phyloP scores from a whole-genome alignment of 345 rosid genomes.

The Aquilaria sinensis region DNA sequence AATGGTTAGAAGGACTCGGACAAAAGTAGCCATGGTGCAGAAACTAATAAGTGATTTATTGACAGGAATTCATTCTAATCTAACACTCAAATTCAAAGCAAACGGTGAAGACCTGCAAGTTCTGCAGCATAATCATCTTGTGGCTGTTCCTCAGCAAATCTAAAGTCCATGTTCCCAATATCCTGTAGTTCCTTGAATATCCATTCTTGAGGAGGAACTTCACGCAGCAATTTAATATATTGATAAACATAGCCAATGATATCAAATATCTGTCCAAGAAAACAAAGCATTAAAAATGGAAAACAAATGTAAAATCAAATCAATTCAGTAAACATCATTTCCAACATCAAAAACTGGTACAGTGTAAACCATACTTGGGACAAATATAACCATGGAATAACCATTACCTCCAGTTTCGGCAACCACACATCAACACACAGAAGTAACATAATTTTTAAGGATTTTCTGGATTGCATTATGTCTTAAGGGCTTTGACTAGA shows the following conservation, averaged over 20 bases:
- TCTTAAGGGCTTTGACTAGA: too few relatives aligned
- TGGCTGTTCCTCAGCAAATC: constrained; percentile 91
- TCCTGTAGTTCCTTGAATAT: constrained; percentile 95
- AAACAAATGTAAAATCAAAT: constrained; percentile 8
- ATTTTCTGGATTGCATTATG: too few relatives aligned
- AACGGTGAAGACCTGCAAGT: constrained; percentile 65
- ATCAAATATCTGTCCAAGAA: constrained; percentile 57
- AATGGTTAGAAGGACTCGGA: too few relatives aligned
- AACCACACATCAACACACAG: too few relatives aligned
- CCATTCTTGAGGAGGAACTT: constrained; percentile 88
- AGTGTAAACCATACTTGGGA: constrained; percentile 1
- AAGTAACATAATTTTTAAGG: too few relatives aligned
- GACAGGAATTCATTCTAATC: background rate
- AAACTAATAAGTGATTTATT: constrained; percentile 1
- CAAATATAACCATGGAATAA: too few relatives aligned
- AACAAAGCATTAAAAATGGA: background rate
- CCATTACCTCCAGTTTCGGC: too few relatives aligned
- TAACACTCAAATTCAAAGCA: background rate
- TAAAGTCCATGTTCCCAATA: constrained; percentile 90
- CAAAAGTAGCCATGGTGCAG: background rate
- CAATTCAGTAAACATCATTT: background rate
- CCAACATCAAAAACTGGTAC: constrained; percentile 1
- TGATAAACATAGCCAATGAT: constrained; percentile 83
- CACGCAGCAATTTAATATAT: constrained; percentile 67
- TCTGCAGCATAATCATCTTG: constrained; percentile 97